Base-by-base conservation (phyloP, 768 basidiomycete species). In the Boletus sp. region DNA sequence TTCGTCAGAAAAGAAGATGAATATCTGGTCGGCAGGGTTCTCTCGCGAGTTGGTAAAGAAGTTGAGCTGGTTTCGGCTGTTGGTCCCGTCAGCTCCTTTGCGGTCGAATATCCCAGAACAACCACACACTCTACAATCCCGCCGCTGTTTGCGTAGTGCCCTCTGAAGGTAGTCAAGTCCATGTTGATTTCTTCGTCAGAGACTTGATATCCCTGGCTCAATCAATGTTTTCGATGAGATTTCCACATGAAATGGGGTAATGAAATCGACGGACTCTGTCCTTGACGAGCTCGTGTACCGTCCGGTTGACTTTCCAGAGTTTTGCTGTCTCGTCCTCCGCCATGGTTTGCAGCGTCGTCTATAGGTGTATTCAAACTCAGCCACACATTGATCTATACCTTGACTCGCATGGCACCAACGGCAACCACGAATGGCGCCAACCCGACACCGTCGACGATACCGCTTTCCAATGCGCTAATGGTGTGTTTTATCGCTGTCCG, bases 1-100 rank as follows among this genome's bases (percentile, higher is more conserved):
- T 74, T 98, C 97, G 46, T 95, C 94, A n/a, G 93, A 87, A 75
- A 96, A 99, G 72, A 91, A 98, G 18, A 98, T 79, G 65, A 92
- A 98, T 66, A 99, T 92, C 72, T 91, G 89, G 65, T 94, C 87
- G 9, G 75, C 73, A 28, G 83, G 77, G 63, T 90, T 87, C 12
- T 77, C 75, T 56, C 78, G 77, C 15, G 85, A 83, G 62, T 89
- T 86, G 11, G 94, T 93, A 73, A 87, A 92, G 79, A 98, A 98
- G 71, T 92, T 92, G 65, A 99, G 82, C 62, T 86, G 85, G 65
- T 81, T 84, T 61, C 94, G 94, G 73, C 96, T 98, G 72, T 55
- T 55, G 17, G 35, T 47, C 37, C 7, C 12, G 28, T 57, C 57
- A 59, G 60, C 57, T 33, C 41, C 45, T 47, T 42, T 42, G 63